phyloP scores from a whole-genome alignment of 139 green algal species.

The Eudorina sp. region DNA sequence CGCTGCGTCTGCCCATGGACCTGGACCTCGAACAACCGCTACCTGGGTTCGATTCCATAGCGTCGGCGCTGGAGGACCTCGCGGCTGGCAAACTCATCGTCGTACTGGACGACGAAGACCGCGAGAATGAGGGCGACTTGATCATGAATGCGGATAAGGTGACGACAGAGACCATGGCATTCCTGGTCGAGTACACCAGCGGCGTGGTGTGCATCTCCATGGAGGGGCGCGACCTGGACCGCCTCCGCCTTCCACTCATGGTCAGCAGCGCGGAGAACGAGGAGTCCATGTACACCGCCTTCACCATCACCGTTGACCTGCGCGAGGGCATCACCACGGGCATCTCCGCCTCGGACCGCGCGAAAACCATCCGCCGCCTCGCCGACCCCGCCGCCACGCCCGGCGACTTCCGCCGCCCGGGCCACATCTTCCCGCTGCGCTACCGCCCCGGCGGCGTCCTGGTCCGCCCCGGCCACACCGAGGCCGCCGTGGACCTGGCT shows the following conservation, averaged over 20 bases:
- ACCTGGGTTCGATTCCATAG: slow-evolving; percentile 69
- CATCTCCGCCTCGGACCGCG: slow-evolving; percentile 94
- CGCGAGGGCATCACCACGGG: slow-evolving; percentile 89
- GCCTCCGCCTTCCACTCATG: slow-evolving; percentile 97
- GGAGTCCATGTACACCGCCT: slow-evolving; percentile 95
- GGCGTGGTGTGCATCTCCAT: slow-evolving; percentile 88
- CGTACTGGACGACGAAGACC: slow-evolving; percentile 97
- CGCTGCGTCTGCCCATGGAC: slow-evolving; percentile 48
- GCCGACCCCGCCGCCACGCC: slow-evolving; percentile 69
- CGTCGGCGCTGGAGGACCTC: slow-evolving; percentile 71
- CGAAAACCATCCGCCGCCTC: slow-evolving; percentile 88
- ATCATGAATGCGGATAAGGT: slow-evolving; percentile 94
- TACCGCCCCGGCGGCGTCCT: slow-evolving; percentile 85
- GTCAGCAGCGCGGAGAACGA: slow-evolving; percentile 77
- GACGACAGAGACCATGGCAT: slow-evolving; percentile 88
- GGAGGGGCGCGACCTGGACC: slow-evolving; percentile 81
- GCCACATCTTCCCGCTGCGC: slow-evolving; percentile 97
- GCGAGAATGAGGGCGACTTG: slow-evolving; percentile 99
- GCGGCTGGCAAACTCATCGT: slow-evolving; percentile 88
- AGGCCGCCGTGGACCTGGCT: slow-evolving; percentile 95
- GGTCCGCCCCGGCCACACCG: slow-evolving; percentile 91
- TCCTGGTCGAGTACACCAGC: slow-evolving; percentile 94
- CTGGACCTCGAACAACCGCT: slow-evolving; percentile 52
- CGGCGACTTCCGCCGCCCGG: slow-evolving; percentile 89
- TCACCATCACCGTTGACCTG: slow-evolving; percentile 94